Conservation (phyloP, 352 stramenopile species). For the Ophiocytium majus region DNA sequence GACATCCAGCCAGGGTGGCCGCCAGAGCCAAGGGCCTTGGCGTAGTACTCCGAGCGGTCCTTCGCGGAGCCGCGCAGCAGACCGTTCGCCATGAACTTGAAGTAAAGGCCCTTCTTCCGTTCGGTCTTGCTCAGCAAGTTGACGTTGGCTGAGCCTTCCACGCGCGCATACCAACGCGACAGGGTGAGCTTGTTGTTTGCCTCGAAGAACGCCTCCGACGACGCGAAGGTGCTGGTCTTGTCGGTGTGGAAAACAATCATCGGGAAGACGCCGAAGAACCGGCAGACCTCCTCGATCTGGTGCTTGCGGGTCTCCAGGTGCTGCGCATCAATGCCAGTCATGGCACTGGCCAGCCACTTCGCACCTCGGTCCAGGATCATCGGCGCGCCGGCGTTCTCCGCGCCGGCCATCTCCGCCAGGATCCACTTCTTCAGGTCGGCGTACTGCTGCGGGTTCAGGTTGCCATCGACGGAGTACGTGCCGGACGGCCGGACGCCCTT, state of each 20-base stretch:
- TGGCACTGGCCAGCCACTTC: neutral
- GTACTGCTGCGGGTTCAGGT: neutral
- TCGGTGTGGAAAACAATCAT: too few species aligned
- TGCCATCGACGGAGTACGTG: neutral
- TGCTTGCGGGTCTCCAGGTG: neutral
- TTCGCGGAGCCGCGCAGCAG: neutral
- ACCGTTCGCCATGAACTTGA: neutral
- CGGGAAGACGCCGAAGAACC: conserved; percentile 1
- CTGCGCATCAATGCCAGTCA: neutral
- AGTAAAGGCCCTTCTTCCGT: neutral
- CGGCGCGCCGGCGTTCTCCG: neutral
- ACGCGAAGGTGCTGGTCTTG: too few species aligned
- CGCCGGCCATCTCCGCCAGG: neutral
- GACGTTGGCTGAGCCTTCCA: too few species aligned
- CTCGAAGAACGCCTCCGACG: too few species aligned
- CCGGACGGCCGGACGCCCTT: neutral
- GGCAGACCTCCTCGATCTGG: neutral
- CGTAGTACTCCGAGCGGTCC: neutral
- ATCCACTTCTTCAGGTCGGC: too few species aligned
- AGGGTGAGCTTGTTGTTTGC: too few species aligned
- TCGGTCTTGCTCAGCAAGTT: neutral
- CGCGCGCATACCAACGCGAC: too few species aligned
- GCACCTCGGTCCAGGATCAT: neutral
- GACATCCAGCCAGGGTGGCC: too few species aligned
- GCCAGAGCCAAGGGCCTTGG: neutral